Base-by-base conservation (phyloP, 768 basidiomycete genomes). In the Amanita subjunquillea region DNA sequence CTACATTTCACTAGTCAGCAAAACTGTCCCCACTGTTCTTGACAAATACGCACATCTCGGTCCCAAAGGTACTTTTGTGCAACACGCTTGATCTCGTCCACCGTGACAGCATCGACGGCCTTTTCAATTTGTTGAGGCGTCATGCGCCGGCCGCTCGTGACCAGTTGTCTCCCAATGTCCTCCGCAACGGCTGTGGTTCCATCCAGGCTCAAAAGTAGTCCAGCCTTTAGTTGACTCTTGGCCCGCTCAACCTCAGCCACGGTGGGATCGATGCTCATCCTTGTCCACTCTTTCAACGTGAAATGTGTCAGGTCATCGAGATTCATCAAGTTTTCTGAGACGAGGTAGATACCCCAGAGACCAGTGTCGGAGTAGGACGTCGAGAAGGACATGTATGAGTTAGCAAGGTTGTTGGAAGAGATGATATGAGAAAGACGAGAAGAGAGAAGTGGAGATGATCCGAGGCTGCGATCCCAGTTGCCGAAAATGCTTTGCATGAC, bases 311-410 rank as follows among this genome's bases (percentile, higher is more conserved):
- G 73, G 65, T 98, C 95, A 62, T 98, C 95, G 41, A 98, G 75
- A 73, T 94, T 93, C 72, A 79, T 77, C 50, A 92, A 64, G 77
- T 97, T 97, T 78, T 99, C 96, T 15, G 90, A 83, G 54, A 94
- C 91, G 51, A 96, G 72, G 77, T 99, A 98, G 69, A 97, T 91
- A 61, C 95, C 95, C 96, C 95, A 99, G 32, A 98, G 82, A 54
- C 96, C 96, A 17, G 94, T 98, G 69, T 99, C 96, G 5, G 93
- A 92, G 76, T 99, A 99, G 5, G 88, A 91, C 1, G 95, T 98
- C 15, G 92, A 95, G 85, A 98, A 99, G 50, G 88, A 91, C 91
- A 97, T 95, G 86, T 89, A 99, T 54, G 87, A 91, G 77, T 98
- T 99, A 63, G 96, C 96, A 65, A 98, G 91, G 77, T 91, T 89